Evolutionary conservation across 352 stramenopile genomes (phyloP), one percentile per base, ranked within the genome.

Genomic region (Phytophthora cryptogea): DNA sequence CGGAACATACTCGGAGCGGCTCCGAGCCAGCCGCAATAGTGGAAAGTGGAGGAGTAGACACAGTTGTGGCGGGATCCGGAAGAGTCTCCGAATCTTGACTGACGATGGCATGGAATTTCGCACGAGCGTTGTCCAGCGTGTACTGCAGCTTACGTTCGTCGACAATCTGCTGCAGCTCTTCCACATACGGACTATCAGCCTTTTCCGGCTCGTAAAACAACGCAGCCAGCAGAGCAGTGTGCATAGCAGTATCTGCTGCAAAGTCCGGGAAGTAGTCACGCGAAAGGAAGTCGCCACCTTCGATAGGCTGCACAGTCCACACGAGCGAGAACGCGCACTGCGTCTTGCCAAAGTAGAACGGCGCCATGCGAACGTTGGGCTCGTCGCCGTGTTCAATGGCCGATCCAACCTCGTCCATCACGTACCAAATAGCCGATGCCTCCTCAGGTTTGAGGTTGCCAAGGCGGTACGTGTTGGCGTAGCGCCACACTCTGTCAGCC

Each of bases 321-420:
- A 85, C 57, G 11, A 85, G 59, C 35, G 72, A 80, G 51, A 85
- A 85, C 8, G 70, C 75, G 49, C 70, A 82, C 44, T 80, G 72
- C 8, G 62, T 58, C 5, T 63, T 35, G 32, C 26, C 57, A 31
- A 75, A 82, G 60, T 79, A 85, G 58, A 85, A 82, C 8, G 75
- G 72, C 9, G 70, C 75, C 75, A 85, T 85, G 23, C 63, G 60
- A 37, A 85, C 65, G 31, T 78, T 85, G 37, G 72, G 70, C 7
- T 59, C 63, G 32, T 80, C 53, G 9, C 47, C 47, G 54, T 85
- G 75, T 43, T 85, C 75, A 41, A 85, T 82, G 6, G 70, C 75
- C 20, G 70, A 80, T 33, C 75, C 75, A 35, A 85, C 75, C 59
- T 85, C 72, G 45, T 85, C 75, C 75, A 85, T 82, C 41, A 85